phyloP scores from a whole-genome alignment of 345 rosid species.

The Populus davidiana region DNA sequence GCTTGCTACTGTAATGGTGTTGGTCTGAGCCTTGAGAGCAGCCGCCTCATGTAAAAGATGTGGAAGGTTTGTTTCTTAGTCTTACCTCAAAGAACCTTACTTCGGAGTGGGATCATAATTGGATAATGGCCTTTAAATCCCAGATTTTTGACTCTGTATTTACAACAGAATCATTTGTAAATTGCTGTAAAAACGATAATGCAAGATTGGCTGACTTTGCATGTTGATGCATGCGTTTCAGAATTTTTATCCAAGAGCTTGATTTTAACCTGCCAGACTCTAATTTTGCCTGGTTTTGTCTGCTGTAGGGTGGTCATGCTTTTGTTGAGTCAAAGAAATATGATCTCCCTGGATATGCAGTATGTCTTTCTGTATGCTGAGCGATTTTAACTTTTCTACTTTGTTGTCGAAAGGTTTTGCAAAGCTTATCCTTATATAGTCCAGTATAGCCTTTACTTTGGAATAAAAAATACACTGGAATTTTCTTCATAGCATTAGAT shows the following conservation, averaged over 20 bases:
- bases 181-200: background rate
- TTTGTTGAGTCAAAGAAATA: conserved; percentile 10
- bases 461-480: background rate
- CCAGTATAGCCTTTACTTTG: background rate
- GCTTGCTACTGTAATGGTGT: background rate
- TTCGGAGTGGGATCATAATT: background rate
- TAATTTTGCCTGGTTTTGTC: background rate
- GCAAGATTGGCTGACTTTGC: background rate
- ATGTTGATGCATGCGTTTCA: background rate
- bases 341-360: conserved; percentile 28
- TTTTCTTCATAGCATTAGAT: too few relatives aligned
- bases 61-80: background rate
- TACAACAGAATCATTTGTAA: background rate
- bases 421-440: background rate
- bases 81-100: background rate
- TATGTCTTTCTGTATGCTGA: conserved; percentile 9
- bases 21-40: background rate
- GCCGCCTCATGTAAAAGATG: background rate
- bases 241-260: background rate
- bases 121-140: background rate
- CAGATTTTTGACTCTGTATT: background rate
- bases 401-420: background rate
- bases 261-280: background rate
- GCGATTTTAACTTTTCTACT: background rate
- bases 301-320: conserved; percentile 7